Base-by-base conservation (phyloP, 2,329 filamentous ascomycete genomes). In the Falciphora oryzae region DNA sequence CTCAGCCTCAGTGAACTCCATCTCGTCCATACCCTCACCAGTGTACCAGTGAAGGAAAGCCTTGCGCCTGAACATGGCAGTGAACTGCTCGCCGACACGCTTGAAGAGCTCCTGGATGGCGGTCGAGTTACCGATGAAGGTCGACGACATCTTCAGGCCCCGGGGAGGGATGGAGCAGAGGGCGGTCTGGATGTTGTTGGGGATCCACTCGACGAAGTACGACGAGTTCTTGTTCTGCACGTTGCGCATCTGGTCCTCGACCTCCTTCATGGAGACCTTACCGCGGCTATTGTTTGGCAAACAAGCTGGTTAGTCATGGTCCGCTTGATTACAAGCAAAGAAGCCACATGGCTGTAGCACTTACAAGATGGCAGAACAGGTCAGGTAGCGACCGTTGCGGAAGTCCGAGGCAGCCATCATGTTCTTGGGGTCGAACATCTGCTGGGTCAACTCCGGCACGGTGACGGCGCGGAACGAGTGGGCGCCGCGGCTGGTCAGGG, bases 41-140 rank as follows among this genome's bases (percentile, higher is more conserved):
- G 95, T 99, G 85, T 99, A 99, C 95, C 95, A 99, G 86, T 98
- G 95, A 88, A 99, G 92, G 93, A 99, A 99, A 89, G 95, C 95
- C 91, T 98, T 99, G 84, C 95, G 93, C 84, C 95, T 89, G 90
- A 99, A 99, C 95, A 99, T 99, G 79, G 93, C 95, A 83, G 90
- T 93, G 89, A 99, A 99, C 85, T 99, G 95, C 82, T 99, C 95
- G 78, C 95, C 95, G 74, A 99, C 85, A 88, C 95, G 94, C 92
- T 99, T 98, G 91, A 99, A 99, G 75, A 99, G 91, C 85, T 99
- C 95, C 87, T 99, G 95, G 83, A 99, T 99, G 71, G 94, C 96
- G 74, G 95, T 99, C 70, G 93, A 97, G 90, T 99, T 99, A 77
- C 95, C 95, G 72, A 99, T 92, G 74, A 99, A 99, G 78, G 95